These are phyloP conservation scores for Xylaria telfairii DNA, from an alignment of 495 filamentous ascomycete genomes.

Conservation along the genomic window DNA sequence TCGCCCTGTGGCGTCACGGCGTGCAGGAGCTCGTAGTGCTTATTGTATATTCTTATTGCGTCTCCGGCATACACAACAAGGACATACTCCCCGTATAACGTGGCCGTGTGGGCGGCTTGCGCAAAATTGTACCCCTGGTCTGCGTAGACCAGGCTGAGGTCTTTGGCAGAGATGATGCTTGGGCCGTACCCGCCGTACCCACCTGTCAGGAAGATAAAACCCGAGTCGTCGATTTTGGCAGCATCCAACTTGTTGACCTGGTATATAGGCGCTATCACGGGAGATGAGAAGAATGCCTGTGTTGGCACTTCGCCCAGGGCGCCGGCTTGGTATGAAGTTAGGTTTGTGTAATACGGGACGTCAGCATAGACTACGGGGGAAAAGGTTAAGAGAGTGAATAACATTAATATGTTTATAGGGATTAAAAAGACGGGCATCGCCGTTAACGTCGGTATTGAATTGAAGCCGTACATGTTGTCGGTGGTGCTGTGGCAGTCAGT, in stretches of 20 bases:
- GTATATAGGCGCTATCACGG: constrained; percentile 17
- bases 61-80: constrained; percentile 14
- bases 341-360: not conserved
- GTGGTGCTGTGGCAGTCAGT: not conserved
- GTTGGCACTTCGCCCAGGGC: constrained; percentile 13
- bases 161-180: constrained; percentile 20
- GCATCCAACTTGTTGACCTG: constrained; percentile 20
- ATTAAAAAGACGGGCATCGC: too few relatives aligned
- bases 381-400: not conserved
- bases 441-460: not conserved
- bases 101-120: not conserved
- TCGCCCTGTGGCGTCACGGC: constrained; percentile 15
- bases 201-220: constrained; percentile 21
- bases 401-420: not conserved
- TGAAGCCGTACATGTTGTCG: not conserved
- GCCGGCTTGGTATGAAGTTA: constrained; percentile 10
- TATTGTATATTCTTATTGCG: constrained; percentile 20
- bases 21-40: constrained; percentile 28
- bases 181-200: constrained; percentile 17
- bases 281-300: constrained; percentile 25
- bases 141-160: constrained; percentile 27
- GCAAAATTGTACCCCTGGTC: constrained; percentile 9
- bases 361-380: not conserved
- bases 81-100: not conserved
- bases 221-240: constrained; percentile 8